Base-by-base conservation (phyloP, 306 rosid genomes). In the Sicyos baderoa region DNA sequence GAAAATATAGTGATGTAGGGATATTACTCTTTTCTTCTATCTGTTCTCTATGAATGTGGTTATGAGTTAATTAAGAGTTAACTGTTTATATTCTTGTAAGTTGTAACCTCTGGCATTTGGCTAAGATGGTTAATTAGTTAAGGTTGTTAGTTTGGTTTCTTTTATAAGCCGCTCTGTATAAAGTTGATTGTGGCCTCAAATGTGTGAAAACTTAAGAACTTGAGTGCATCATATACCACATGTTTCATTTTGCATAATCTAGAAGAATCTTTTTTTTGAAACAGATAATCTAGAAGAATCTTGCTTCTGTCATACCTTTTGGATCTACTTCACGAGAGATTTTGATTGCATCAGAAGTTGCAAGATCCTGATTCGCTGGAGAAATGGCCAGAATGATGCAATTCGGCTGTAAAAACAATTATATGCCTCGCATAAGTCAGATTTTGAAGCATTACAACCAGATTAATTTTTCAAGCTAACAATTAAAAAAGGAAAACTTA, bases 251-350 rank as follows among this genome's bases (percentile, higher is more conserved):
- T 45, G 48, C 54, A 65, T 65, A 18, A 45, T 65, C 40, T 32
- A 51, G 47, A 22, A 42, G 73, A 67, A 65, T 7, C 37, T 21
- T 22, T n/a, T n/a, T n/a, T n/a, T n/a, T n/a, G n/a, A n/a, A n/a
- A n/a, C n/a, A n/a, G n/a, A 65, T 65, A 18, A 45, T 65, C 40
- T 32, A 51, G 47, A 22, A 42, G 73, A 67, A 65, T 7, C 37
- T 21, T 22, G 54, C 59, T 45, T 65, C 54, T 25, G 40, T 52
- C 74, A 68, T 70, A 78, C 85, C 85, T 75, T 70, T 78, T 2
- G 85, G 82, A 63, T 82, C 85, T 5, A 82, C 85, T 78, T 82
- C 85, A 23, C 78, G 81, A 27, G 82, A 79, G 56, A 83, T 77
- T 79, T 85, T 54, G 71, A 84, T 81, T 50, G 79, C 83, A 79